These are phyloP conservation scores for Aspergillus glaucus DNA, from an alignment of 2,329 filamentous ascomycete genomes.

Conservation along the genomic window DNA sequence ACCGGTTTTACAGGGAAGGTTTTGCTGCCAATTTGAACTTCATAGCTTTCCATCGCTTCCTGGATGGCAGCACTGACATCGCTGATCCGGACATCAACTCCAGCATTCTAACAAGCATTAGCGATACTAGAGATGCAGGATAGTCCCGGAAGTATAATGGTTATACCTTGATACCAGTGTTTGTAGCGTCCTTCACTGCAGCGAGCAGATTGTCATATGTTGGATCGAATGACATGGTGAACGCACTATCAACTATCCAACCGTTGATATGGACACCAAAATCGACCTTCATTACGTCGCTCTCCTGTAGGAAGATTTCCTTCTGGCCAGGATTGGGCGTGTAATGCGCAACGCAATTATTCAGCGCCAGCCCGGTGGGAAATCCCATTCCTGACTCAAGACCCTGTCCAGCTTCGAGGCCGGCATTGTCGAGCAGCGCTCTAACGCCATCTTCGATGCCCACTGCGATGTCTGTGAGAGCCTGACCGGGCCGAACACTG, in stretches of 20 bases:
- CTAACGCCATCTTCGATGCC: conserved; percentile 52
- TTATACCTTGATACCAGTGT: conserved; percentile 46
- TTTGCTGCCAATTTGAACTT: conserved; percentile 50
- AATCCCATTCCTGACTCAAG: conserved; percentile 51
- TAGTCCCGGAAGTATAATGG: background rate
- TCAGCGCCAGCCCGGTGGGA: conserved; percentile 50
- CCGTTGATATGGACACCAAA: conserved; percentile 73
- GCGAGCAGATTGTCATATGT: conserved; percentile 65
- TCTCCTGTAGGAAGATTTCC: conserved; percentile 63
- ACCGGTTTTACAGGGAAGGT: conserved; percentile 52
- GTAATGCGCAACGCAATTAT: conserved; percentile 51
- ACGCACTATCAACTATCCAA: conserved; percentile 70
- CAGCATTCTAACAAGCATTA: conserved; percentile 38
- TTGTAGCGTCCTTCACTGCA: conserved; percentile 68
- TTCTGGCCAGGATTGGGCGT: conserved; percentile 55
- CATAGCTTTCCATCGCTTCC: conserved; percentile 58
- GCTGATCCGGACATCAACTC: conserved; percentile 49
- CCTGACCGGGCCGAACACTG: conserved; percentile 46
- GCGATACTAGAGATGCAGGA: background rate
- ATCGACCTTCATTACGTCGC: conserved; percentile 74
- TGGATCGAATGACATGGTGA: conserved; percentile 67
- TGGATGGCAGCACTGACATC: conserved; percentile 55
- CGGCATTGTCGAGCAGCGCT: conserved; percentile 45
- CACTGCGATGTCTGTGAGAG: conserved; percentile 45
- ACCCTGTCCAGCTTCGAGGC: conserved; percentile 47